Conservation (phyloP, 345 rosid genomes). For the Pistacia atlantica region DNA sequence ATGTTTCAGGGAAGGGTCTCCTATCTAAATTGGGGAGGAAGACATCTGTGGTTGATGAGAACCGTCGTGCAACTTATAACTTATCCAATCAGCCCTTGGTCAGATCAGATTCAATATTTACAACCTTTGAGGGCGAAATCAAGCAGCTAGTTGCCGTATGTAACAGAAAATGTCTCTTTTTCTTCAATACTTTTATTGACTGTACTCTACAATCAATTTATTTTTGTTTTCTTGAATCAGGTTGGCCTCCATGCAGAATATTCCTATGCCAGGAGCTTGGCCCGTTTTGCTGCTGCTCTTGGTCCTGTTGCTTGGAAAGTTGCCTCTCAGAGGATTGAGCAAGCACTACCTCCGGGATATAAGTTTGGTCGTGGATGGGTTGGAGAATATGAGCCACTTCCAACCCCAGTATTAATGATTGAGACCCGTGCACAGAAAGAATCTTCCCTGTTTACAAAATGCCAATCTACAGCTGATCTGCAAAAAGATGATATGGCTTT, state of each 20-base stretch:
- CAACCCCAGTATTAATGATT: slow-evolving; percentile 70
- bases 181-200: neutral
- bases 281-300: slow-evolving; percentile 83
- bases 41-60: slow-evolving; percentile 55
- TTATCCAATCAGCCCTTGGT: slow-evolving; percentile 44
- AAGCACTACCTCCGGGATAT: slow-evolving; percentile 63
- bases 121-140: slow-evolving; percentile 78
- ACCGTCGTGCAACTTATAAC: slow-evolving; percentile 63
- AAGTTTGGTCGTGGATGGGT: slow-evolving; percentile 94
- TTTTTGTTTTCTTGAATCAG: slow-evolving; percentile 35
- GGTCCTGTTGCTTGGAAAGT: slow-evolving; percentile 86
- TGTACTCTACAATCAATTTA: slow-evolving; percentile 12
- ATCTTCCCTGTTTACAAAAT: slow-evolving; percentile 37
- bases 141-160: slow-evolving; percentile 87
- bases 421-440: slow-evolving; percentile 50
- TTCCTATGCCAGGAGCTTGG: slow-evolving; percentile 82
- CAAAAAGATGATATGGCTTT: slow-evolving; percentile 33
- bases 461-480: slow-evolving; percentile 31
- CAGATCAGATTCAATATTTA: slow-evolving; percentile 66
- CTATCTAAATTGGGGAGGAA: slow-evolving; percentile 58
- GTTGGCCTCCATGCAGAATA: slow-evolving; percentile 88
- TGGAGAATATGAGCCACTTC: slow-evolving; percentile 85
- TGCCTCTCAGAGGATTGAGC: slow-evolving; percentile 79
- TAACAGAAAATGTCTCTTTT: slow-evolving; percentile 16
- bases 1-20: slow-evolving; percentile 55